Evolutionary conservation across 1,139 yeast species (phyloP), one percentile per base, ranked within the genome.

Genomic region (Chernovozyma sophiae-reginae): DNA sequence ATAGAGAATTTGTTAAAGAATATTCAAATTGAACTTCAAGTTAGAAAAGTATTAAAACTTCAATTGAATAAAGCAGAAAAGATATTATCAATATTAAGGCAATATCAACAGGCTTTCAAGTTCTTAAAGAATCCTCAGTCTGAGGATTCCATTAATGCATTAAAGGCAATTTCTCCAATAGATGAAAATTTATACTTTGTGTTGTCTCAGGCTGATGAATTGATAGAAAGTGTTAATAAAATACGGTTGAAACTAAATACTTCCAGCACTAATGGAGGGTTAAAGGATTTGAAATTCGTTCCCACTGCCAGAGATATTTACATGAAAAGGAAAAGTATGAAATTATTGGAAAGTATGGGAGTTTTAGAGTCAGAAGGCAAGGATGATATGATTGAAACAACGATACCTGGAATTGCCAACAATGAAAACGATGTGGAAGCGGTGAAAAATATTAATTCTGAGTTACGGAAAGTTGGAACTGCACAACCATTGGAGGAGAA

Each of bases 121-220:
- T 62, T 61, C 35, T 43, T 72, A 15, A 49, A 52, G 28, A 40
- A 42, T 4, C 40, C 33, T 29, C 43, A 55, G 34, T 49, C 62
- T 4, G 50, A 51, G 1, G 60, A 58, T 15, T 51, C 64, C 1
- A 52, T 61, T 18, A 55, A 52, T 14, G 55, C 66, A 1, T 45
- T 72, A 31, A 62, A 62, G 31, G 52, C 65, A n/a, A 52, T 77
- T 13, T 57, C 69, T 1, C 84, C 85, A 3, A 49, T 79, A 18
- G 70, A 69, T 41, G 84, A 80, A 37, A 74, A 78, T 3, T 52
- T 77, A 20, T 65, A 65, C 46, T 79, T 65, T 46, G 44, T 72
- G 29, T 48, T 70, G n/a, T 52, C 53, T 26, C 74, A 74, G 41
- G 65, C 67, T 20, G 62, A 62, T 34, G 60, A 64, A 27, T 56